Evolutionary conservation across 352 stramenopile genomes (phyloP).

Genomic region (Phytophthora colocasiae): DNA sequence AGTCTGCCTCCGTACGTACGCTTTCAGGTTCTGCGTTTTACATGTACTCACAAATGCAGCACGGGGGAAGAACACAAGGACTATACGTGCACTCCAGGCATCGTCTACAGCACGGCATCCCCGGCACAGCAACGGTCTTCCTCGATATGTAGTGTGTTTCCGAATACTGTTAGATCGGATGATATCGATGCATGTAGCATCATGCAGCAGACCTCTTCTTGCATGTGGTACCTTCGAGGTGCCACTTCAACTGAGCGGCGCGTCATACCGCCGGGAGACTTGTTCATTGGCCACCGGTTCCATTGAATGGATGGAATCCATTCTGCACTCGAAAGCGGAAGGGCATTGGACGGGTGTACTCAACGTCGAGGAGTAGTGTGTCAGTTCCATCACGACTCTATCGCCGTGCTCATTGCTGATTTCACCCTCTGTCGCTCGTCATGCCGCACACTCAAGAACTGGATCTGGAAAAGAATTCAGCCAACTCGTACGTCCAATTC

Average conservation of each 20-base stretch:
- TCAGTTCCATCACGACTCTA: neutral
- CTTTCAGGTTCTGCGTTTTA: too few relatives aligned
- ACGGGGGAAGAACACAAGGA: too few relatives aligned
- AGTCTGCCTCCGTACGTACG: too few relatives aligned
- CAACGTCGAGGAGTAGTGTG: conserved; percentile 3
- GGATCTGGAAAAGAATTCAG: conserved; percentile 28
- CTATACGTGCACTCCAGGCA: too few relatives aligned
- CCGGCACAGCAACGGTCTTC: neutral
- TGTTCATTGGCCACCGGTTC: conserved; percentile 21
- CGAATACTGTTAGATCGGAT: neutral
- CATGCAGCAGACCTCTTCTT: neutral
- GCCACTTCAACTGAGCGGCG: conserved; percentile 18
- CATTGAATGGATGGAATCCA: too few relatives aligned
- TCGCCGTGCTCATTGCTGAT: conserved; percentile 10
- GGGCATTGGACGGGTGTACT: conserved; percentile 7
- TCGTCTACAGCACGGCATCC: neutral
- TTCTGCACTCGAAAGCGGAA: neutral
- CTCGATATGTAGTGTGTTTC: too few relatives aligned
- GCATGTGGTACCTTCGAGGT: conserved; percentile 17
- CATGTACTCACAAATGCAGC: too few relatives aligned
- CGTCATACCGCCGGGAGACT: conserved; percentile 25
- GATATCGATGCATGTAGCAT: neutral
- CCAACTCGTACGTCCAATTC: conserved; percentile 35
- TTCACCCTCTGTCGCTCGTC: conserved; percentile 4
- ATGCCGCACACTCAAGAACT: conserved; percentile 30